Evolutionary conservation across 441 rosid genomes (phyloP).

Genomic region (Croton laevigatus): DNA sequence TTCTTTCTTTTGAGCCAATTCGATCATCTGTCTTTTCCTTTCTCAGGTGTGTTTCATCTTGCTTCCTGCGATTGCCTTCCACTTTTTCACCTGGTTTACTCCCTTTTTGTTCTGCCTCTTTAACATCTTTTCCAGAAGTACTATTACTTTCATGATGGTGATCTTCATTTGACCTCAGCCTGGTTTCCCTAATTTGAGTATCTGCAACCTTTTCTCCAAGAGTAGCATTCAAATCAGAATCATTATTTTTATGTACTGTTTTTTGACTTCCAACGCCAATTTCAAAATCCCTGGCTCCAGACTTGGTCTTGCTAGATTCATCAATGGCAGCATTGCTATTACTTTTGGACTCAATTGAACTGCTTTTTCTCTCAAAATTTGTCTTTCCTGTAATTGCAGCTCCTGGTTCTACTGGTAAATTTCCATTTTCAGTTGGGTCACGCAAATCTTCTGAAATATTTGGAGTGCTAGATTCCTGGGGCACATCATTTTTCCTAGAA

Average conservation of each 20-base stretch:
- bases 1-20: constrained; percentile 49
- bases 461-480: constrained; percentile 35
- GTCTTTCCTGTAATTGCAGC: constrained; percentile 24
- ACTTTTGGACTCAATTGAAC: constrained; percentile 24
- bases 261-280: constrained; percentile 33
- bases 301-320: constrained; percentile 29
- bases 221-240: constrained; percentile 30
- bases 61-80: constrained; percentile 41
- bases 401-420: constrained; percentile 33
- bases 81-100: constrained; percentile 40
- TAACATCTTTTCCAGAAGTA: constrained; percentile 33
- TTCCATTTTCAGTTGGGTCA: constrained; percentile 40
- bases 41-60: constrained; percentile 44
- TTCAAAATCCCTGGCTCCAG: constrained; percentile 26
- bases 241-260: constrained; percentile 23
- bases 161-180: constrained; percentile 35
- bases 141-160: constrained; percentile 44
- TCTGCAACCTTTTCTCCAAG: constrained; percentile 28
- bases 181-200: constrained; percentile 40
- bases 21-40: constrained; percentile 52
- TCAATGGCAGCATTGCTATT: constrained; percentile 3
- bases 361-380: constrained; percentile 24
- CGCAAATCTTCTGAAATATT: constrained; percentile 30
- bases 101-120: constrained; percentile 35
- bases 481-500: constrained; percentile 29